A percentile compares a stretch with the other conserved stretches of the same genome.
Conservation (phyloP, 345 rosid species). For the Syzygium aromaticum region DNA sequence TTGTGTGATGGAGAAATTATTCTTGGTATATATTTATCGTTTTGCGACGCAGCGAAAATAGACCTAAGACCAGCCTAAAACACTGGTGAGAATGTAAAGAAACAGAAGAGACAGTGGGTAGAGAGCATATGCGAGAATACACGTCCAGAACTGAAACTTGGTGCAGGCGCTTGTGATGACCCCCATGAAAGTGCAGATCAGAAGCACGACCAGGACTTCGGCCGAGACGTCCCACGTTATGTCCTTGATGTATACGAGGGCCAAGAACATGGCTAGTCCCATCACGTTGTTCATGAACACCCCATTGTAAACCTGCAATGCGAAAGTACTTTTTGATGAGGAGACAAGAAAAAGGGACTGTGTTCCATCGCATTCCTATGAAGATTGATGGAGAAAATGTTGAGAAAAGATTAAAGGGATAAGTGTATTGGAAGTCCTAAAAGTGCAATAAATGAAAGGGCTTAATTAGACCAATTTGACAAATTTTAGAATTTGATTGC, state of each 20-base stretch:
- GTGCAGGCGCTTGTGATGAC: conserved; percentile 13
- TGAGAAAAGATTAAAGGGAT: neutral
- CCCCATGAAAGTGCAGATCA: conserved; percentile 33
- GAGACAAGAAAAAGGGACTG: neutral
- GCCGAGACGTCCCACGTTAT: conserved; percentile 40
- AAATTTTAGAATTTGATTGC: no score
- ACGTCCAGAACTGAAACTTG: conserved; percentile 26
- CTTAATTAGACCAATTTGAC: no score
- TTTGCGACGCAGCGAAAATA: neutral
- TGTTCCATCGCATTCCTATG: fast-evolving
- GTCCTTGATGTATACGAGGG: conserved; percentile 22
- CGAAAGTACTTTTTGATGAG: neutral
- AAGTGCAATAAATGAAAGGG: no score
- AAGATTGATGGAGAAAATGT: neutral
- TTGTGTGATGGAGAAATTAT: neutral
- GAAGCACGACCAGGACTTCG: conserved; percentile 22
- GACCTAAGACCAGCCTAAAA: conserved; percentile 25
- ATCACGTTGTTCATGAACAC: conserved; percentile 37
- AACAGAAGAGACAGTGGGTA: conserved; percentile 33
- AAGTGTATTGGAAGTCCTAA: no score
- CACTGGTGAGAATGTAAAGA: conserved; percentile 23
- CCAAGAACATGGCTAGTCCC: conserved; percentile 28
- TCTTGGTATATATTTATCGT: neutral
- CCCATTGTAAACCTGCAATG: conserved; percentile 14
- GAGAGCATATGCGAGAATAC: conserved; percentile 17